Conservation (phyloP, 2,329 filamentous ascomycete genomes). For the Fusarium sp. region DNA sequence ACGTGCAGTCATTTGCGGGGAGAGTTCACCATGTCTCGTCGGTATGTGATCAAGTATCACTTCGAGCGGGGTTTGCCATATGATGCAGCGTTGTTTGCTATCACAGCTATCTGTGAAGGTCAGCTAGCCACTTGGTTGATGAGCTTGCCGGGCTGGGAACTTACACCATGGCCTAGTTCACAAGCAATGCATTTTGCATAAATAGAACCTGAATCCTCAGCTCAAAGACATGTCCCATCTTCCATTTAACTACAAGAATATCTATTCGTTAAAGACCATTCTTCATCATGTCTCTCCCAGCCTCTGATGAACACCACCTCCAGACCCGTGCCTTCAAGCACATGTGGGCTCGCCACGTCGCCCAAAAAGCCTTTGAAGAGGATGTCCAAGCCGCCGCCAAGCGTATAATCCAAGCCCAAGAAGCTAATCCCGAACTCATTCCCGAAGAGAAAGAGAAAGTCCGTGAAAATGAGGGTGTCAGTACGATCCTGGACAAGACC, state of each 20-base stretch:
- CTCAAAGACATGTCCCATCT: neutral
- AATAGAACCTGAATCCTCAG: neutral
- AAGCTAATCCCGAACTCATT: neutral
- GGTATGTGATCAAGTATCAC: conserved; percentile 2
- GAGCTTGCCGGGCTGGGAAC: neutral
- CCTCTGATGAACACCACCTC: neutral
- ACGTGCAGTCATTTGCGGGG: neutral
- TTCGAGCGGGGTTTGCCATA: neutral
- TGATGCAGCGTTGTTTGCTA: neutral
- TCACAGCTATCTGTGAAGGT: neutral
- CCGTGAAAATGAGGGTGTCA: neutral
- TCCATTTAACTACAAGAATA: too few species aligned
- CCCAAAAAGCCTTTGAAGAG: conserved; percentile 3
- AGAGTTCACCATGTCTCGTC: neutral
- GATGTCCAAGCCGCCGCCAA: conserved; percentile 5
- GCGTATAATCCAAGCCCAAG: neutral
- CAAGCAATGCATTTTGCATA: neutral
- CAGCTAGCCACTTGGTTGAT: neutral
- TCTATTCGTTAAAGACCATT: too few species aligned
- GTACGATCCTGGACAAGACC: neutral
- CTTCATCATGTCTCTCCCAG: neutral
- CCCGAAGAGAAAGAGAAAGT: neutral
- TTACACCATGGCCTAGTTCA: neutral
- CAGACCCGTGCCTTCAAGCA: conserved; percentile 19
- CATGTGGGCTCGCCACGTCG: conserved; percentile 26